Evolutionary conservation across 106 monocot genomes (phyloP), one percentile per base, ranked within the genome.

Genomic region (Hemerocallis citrina): DNA sequence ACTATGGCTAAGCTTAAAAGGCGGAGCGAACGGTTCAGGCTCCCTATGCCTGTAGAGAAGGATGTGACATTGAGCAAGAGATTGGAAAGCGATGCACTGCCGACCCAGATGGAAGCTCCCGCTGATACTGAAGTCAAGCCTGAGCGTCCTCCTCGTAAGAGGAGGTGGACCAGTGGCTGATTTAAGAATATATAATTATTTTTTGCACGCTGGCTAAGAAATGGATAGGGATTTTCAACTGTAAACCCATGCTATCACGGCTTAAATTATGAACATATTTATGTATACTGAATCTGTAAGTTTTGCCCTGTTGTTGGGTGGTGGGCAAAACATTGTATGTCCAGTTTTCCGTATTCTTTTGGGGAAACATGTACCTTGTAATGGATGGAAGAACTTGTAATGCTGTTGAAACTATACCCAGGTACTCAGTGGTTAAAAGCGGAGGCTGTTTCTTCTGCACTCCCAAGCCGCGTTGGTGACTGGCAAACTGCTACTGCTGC

Each of bases 1-100:
- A 94, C 85, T 0, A 77, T 95, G 17, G 94, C 68, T 4, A 95
- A 88, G 72, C 78, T 95, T 10, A 95, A 84, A 78, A 86, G 74
- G 59, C 71, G 94, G 28, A 95, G 94, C 23, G 94, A 95, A 72
- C 77, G 94, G 9, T 95, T 95, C 49, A 89, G 83, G 49, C 81
- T 86, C 65, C 89, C 94, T 11, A 78, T 95, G 89, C 89, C 82
- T 39, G 79, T 77, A 17, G 94, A 95, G 69, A 90, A 85, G 45
- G 89, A 95, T 15, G 24, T 55, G 14, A 17, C 41, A 6, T 14
- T 8, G 34, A 74, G 30, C 66, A 94, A 76, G 52, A 83, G 76
- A 59, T 20, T 40, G 2, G 89, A 95, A 32, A 78, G 52, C 33
- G 86, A 86, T 34, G 40, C 68, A 34, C 63, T 34, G 20, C 11